A percentile compares a stretch with the other conserved stretches of the same genome.
phyloP scores from a whole-genome alignment of 1,284 basidiomycete species.

The Dichomitus squalens region DNA sequence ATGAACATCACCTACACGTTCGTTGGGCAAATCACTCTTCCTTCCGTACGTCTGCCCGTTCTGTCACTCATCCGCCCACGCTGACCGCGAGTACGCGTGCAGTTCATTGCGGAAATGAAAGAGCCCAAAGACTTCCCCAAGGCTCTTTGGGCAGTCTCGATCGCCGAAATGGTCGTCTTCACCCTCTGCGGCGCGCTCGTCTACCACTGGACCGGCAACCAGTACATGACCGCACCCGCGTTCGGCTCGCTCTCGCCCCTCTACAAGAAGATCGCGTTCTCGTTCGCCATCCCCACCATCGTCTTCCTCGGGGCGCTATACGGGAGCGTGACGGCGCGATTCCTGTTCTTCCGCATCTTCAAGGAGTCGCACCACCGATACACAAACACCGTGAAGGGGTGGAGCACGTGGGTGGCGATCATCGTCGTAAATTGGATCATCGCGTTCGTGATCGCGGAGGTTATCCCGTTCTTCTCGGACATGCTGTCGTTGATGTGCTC shows the following conservation, averaged over 20 bases:
- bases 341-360: constrained; percentile 55
- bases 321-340: constrained; percentile 49
- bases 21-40: constrained; percentile 59
- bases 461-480: constrained; percentile 52
- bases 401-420: constrained; percentile 60
- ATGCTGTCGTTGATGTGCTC: constrained; percentile 49
- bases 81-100: background rate
- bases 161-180: constrained; percentile 61
- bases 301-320: constrained; percentile 51
- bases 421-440: constrained; percentile 57
- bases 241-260: constrained; percentile 45
- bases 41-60: constrained; percentile 31
- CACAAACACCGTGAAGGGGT: constrained; percentile 58
- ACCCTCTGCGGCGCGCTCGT: constrained; percentile 62
- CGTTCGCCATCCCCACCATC: constrained; percentile 54
- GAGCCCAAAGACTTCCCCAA: constrained; percentile 69
- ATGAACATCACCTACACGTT: constrained; percentile 60
- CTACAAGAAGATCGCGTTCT: constrained; percentile 50
- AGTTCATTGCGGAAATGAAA: constrained; percentile 59
- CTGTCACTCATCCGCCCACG: background rate
- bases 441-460: constrained; percentile 60
- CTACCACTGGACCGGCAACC: constrained; percentile 53
- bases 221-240: constrained; percentile 54
- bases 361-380: constrained; percentile 50
- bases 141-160: constrained; percentile 48